Base-by-base conservation (phyloP, 1,139 yeast genomes). In the Zygosaccharomyces sapae region DNA sequence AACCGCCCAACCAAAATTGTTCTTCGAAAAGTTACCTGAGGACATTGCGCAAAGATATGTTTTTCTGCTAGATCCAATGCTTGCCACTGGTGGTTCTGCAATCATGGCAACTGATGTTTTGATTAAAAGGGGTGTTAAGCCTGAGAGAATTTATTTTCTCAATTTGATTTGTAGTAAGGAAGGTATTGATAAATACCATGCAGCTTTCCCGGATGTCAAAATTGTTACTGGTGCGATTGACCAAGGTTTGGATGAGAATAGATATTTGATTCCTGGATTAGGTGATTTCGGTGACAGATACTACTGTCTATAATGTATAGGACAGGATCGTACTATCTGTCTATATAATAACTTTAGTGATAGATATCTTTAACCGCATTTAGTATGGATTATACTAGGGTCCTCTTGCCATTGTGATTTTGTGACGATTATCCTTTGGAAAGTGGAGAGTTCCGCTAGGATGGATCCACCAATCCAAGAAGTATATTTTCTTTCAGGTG, bases 281-380 rank as follows among this genome's bases (percentile, higher is more conserved):
- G 98, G 98, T 62, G 98, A 92, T 66, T 92, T 92, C 63, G 98
- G 98, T 63, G 98, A 92, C 70, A 79, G 97, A 71, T 92, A 92
- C 70, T 92, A 90, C 72, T 87, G 96, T 70, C 34, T 38, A 13
- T 38, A 33, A 29, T 29, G 7, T 22, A n/a, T 5, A 22, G 25
- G 25, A 22, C 7, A 22, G n/a, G 33, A 9, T 20, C 22, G 24
- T 20, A 25, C 19, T 37, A 22, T 22, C 24, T 25, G 12, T 38
- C 29, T 31, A 38, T 27, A 25, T 27, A 24, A 10, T 38, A 31
- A 22, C 33, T 24, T 9, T 13, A 13, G 22, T 18, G 18, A 27
- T 24, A 9, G 24, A 33, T 35, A 10, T 19, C 37, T 22, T 44
- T 24, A 54, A 44, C 48, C 59, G 57, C 71, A 72, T 56, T 67